Base-by-base conservation (phyloP, 2,329 filamentous ascomycete species). In the Capronia coronata region DNA sequence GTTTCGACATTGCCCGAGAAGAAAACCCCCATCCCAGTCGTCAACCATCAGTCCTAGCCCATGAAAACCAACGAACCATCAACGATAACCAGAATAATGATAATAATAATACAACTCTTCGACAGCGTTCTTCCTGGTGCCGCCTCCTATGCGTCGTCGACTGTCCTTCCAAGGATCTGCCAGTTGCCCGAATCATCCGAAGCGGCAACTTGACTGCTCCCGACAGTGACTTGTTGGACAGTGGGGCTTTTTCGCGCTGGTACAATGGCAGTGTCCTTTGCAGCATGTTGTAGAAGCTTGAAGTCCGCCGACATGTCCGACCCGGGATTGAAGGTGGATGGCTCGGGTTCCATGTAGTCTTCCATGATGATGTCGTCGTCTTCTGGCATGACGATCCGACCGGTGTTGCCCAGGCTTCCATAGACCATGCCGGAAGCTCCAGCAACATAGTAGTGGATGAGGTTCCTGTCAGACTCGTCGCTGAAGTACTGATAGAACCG, bases 361-460 rank as follows among this genome's bases (percentile, higher is more conserved):
- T 46, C 25, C 2, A 46, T 43, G 4, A 42, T 16, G 43, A 27
- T 27, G 25, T 27, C 25, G 25, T 27, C 25, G 3, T 34, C 23
- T n/a, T 37, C 38, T 23, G 48, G 43, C 37, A 51, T 35, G 37
- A 51, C 43, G 22, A 41, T 29, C 25, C 43, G 16, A n/a, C 27
- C 43, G 11, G 43, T 51, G 37, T 32, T 40, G 27, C 43, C 43
- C 14, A 45, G 46, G 29, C 37, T 42, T 19, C 49, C 49, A 23
- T 29, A 37, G 10, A 32, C 21, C 27, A 23, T 40, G 18, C 35
- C 49, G 8, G 39, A 42, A 22, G 49, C 43, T 9, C 38, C 38
- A 41, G 38, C 38, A 22, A 58, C 46, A 45, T 56, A 59, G 42
- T 59, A 59, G 29, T 57, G 48, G 21, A 59, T 47, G 25, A 59